Evolutionary conservation across 106 monocot species (phyloP), one percentile per base, ranked within the genome.

Genomic region (Xerophyta viscosa): DNA sequence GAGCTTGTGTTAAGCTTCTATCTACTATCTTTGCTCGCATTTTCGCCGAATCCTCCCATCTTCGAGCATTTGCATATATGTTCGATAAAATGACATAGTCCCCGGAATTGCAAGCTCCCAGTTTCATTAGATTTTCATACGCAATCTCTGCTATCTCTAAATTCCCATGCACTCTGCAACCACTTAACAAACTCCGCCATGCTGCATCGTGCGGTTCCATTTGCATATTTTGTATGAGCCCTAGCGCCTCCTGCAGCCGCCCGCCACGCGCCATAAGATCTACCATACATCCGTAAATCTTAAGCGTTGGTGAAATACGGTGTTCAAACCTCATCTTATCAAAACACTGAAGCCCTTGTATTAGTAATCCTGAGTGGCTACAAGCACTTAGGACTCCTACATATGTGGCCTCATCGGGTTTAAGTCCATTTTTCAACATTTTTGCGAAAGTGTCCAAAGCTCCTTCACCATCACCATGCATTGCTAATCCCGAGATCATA

Each of bases 211-310:
- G 60, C 9, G 65, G 77, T 27, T 65, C 67, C 50, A 57, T 54
- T 3, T 75, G 86, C 86, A 82, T 76, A 31, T 12, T 64, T 13
- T 26, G 6, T 17, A 85, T 79, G 12, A 82, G 37, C 37, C 72
- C 57, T 24, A 64, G 42, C 4, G 86, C 82, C 27, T 92, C 68
- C 18, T 67, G 47, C 13, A 79, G 60, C 64, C 61, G 75, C 8
- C 86, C 91, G 0, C 64, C 69, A 0, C 79, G 70, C 10, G 55
- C 69, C 66, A 92, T 43, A 6, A 86, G 72, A 46, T 82, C 82
- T 20, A 86, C 82, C 64, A 92, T 65, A 62, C 91, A 86, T n/a
- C 77, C 74, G 27, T 92, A 92, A 20, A 86, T 86, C 51, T 71
- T 75, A 14, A 66, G 24, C 15, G 49, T 73, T 1, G 86, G 81